These are phyloP conservation scores for Paraphoma sp. DNA, from an alignment of 2,329 filamentous ascomycete genomes.

Conservation along the genomic window DNA sequence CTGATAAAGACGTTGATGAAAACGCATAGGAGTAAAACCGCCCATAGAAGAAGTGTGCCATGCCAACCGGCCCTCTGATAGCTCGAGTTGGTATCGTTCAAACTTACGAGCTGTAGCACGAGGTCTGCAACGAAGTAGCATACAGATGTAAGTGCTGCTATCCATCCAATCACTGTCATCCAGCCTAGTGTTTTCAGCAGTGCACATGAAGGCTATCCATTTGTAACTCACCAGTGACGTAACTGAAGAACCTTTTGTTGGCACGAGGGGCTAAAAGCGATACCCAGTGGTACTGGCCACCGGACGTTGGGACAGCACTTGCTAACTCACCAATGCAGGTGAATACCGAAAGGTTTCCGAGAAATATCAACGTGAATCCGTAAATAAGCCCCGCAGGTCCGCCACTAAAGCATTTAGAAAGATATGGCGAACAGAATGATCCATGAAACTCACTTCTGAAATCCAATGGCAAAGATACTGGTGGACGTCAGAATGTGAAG, in stretches of 20 bases:
- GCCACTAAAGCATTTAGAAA: constrained; percentile 28
- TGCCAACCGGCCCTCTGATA: constrained; percentile 56
- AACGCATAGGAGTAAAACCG: constrained; percentile 49
- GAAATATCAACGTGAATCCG: constrained; percentile 46
- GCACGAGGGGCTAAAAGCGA: constrained; percentile 51
- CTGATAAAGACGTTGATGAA: constrained; percentile 57
- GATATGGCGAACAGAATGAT: background rate
- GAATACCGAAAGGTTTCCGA: constrained; percentile 48
- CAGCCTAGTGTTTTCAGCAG: constrained; percentile 43
- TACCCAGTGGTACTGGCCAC: constrained; percentile 52
- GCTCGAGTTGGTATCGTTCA: constrained; percentile 48
- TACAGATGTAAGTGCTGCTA: constrained; percentile 46
- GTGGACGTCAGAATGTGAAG: constrained; percentile 2
- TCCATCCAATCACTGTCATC: constrained; percentile 55
- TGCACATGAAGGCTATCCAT: background rate
- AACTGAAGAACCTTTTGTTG: constrained; percentile 53
- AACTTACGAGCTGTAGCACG: constrained; percentile 38
- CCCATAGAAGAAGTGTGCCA: constrained; percentile 58
- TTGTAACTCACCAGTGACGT: constrained; percentile 45
- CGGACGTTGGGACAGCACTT: constrained; percentile 47
- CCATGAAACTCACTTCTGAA: constrained; percentile 37
- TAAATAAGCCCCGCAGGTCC: constrained; percentile 47
- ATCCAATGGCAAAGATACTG: constrained; percentile 45
- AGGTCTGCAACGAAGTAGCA: constrained; percentile 46
- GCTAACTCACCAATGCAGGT: constrained; percentile 46